phyloP scores from a whole-genome alignment of 352 stramenopile species.

The Phytophthora cactorum region DNA sequence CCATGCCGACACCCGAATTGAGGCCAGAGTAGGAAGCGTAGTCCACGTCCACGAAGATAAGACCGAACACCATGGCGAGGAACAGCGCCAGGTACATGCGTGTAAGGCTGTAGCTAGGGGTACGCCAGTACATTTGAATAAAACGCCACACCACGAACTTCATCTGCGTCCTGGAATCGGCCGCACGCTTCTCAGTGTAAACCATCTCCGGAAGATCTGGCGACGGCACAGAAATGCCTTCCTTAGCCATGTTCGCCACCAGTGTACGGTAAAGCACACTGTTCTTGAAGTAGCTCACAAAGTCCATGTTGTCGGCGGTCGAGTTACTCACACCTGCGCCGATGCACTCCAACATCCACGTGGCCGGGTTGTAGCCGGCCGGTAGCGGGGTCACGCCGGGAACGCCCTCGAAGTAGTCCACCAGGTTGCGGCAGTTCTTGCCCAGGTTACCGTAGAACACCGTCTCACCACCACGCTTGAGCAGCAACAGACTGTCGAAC shows the following conservation, averaged over 20 bases:
- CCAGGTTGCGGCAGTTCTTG: slow-evolving; percentile 26
- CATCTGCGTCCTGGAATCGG: slow-evolving; percentile 29
- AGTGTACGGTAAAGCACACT: slow-evolving; percentile 8
- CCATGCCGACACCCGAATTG: slow-evolving; percentile 59
- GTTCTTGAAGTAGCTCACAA: slow-evolving; percentile 32
- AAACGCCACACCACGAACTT: slow-evolving; percentile 38
- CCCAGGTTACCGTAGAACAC: no score
- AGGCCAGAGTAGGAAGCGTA: slow-evolving; percentile 43
- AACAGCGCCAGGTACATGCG: slow-evolving; percentile 62
- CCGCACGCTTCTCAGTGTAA: slow-evolving; percentile 38
- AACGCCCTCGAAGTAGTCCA: slow-evolving; percentile 42
- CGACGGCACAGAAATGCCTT: slow-evolving; percentile 31
- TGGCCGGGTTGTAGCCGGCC: slow-evolving; percentile 55
- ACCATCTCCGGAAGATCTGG: slow-evolving; percentile 31
- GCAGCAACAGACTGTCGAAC: no score
- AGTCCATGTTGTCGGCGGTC: slow-evolving; percentile 17
- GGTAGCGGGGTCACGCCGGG: slow-evolving; percentile 34
- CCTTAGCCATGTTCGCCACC: slow-evolving; percentile 22
- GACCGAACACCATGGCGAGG: slow-evolving; percentile 76
- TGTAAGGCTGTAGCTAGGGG: slow-evolving; percentile 74
- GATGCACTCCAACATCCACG: slow-evolving; percentile 83
- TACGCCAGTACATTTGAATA: slow-evolving; percentile 51
- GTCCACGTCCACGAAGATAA: slow-evolving; percentile 58
- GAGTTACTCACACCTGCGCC: slow-evolving; percentile 37
- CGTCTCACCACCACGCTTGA: no score